These are phyloP conservation scores for Fusarium temperatum DNA, from an alignment of 2,329 filamentous ascomycete species.

Conservation along the genomic window DNA sequence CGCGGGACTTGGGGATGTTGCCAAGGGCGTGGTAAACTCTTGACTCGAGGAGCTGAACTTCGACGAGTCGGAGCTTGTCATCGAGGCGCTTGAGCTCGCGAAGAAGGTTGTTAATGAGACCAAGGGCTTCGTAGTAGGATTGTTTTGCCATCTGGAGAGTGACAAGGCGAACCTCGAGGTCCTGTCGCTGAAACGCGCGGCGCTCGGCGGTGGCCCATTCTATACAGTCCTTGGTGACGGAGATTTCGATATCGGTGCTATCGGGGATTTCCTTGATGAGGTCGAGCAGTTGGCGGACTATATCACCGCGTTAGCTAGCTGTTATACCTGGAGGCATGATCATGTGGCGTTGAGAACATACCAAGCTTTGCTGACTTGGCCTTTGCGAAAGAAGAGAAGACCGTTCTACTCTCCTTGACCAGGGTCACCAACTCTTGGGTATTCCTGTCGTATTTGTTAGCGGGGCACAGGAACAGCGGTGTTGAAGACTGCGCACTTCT, in stretches of 20 bases:
- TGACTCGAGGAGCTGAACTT: slow-evolving; percentile 97
- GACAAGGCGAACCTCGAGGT: slow-evolving; percentile 95
- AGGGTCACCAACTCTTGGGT: slow-evolving; percentile 87
- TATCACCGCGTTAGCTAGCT: slow-evolving; percentile 28
- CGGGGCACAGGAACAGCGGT: slow-evolving; percentile 2
- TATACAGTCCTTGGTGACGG: slow-evolving; percentile 98
- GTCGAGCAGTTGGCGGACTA: slow-evolving; percentile 96
- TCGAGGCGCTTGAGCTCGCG: slow-evolving; percentile 97
- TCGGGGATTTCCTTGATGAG: slow-evolving; percentile 94
- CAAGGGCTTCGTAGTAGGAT: slow-evolving; percentile 95
- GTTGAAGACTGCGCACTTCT: slow-evolving; percentile 67
- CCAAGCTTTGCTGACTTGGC: slow-evolving; percentile 98
- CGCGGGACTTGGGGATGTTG: slow-evolving; percentile 94
- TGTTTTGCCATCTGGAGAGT: slow-evolving; percentile 96
- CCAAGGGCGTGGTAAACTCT: slow-evolving; percentile 96
- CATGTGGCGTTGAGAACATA: slow-evolving; percentile 56
- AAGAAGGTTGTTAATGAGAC: slow-evolving; percentile 94
- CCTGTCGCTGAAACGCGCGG: slow-evolving; percentile 95
- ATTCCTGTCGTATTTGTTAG: slow-evolving; percentile 63
- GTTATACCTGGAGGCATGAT: background rate
- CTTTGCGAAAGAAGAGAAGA: slow-evolving; percentile 96
- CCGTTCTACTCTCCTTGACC: slow-evolving; percentile 87
- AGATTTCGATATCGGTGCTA: slow-evolving; percentile 91
- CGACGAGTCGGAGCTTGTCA: slow-evolving; percentile 97
- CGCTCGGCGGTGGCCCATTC: slow-evolving; percentile 97